A percentile compares a stretch with the other conserved stretches of the same genome.
Evolutionary conservation across 1,139 yeast genomes (phyloP).

Genomic region (Kurtzmaniella quercitrusa): DNA sequence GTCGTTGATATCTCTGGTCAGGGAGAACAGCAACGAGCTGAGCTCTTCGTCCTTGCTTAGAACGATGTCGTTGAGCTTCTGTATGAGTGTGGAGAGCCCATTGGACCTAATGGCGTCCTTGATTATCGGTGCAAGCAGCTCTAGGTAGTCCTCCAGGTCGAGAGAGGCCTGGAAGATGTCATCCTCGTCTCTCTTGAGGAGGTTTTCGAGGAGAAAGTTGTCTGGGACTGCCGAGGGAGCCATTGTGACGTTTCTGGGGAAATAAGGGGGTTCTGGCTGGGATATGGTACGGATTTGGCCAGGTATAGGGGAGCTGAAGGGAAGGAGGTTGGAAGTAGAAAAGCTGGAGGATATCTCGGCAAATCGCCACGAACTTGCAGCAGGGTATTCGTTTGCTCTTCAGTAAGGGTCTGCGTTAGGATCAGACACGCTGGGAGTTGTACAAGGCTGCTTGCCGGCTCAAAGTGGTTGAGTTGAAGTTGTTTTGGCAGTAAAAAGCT

Average conservation of each 20-base stretch:
- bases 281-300: no score
- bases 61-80: slow-evolving; percentile 53
- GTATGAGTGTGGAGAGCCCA: slow-evolving; percentile 54
- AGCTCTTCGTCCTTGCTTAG: slow-evolving; percentile 60
- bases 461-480: no score
- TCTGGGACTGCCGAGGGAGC: not conserved
- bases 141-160: slow-evolving; percentile 68
- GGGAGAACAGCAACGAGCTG: slow-evolving; percentile 55
- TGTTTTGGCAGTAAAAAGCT: not conserved
- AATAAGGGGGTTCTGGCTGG: no score
- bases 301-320: no score
- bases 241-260: no score
- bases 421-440: no score
- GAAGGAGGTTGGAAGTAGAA: no score
- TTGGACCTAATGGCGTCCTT: slow-evolving; percentile 58
- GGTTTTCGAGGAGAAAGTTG: slow-evolving; percentile 24
- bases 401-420: no score
- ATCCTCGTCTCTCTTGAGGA: slow-evolving; percentile 38
- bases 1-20: slow-evolving; percentile 54
- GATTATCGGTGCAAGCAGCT: slow-evolving; percentile 76
- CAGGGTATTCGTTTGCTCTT: no score
- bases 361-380: no score
- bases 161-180: slow-evolving; percentile 47
- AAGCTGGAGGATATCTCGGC: no score
- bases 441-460: no score